Percentiles rank a stretch among this genome's conserved stretches.
These are phyloP conservation scores for Colletotrichum viniferum DNA, from an alignment of 2,329 filamentous ascomycete genomes.

Conservation along the genomic window DNA sequence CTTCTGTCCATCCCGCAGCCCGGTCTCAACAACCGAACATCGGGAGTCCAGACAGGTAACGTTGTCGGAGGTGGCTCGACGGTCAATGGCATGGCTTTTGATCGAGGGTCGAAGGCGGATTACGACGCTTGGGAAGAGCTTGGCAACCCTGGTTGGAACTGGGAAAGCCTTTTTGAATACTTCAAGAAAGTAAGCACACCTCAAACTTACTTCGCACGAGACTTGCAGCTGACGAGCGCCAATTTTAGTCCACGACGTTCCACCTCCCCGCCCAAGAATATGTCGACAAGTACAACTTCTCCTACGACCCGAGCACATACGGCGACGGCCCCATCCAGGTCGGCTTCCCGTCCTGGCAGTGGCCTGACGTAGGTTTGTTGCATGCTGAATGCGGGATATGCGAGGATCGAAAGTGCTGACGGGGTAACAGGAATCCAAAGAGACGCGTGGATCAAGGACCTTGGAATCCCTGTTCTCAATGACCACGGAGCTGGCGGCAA, in stretches of 20 bases:
- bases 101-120: conserved; percentile 44
- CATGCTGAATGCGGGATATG: background rate
- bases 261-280: conserved; percentile 35
- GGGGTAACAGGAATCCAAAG: background rate
- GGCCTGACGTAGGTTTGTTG: conserved; percentile 24
- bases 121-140: conserved; percentile 48
- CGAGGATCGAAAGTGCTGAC: background rate
- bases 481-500: conserved; percentile 22
- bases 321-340: conserved; percentile 27
- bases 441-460: conserved; percentile 11
- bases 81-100: conserved; percentile 45
- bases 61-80: conserved; percentile 29
- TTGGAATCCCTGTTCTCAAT: conserved; percentile 11
- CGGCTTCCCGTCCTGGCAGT: conserved; percentile 28
- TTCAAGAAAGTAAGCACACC: conserved; percentile 42
- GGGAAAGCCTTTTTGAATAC: conserved; percentile 48
- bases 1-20: conserved; percentile 32
- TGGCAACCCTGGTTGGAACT: conserved; percentile 49
- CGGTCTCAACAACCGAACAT: conserved; percentile 28
- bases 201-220: background rate
- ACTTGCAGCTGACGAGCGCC: background rate
- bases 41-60: conserved; percentile 31
- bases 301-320: conserved; percentile 25
- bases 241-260: conserved; percentile 28
- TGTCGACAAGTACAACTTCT: conserved; percentile 25